Conservation (phyloP, 257 asterid genomes). For the Paraleonurus japonicus region DNA sequence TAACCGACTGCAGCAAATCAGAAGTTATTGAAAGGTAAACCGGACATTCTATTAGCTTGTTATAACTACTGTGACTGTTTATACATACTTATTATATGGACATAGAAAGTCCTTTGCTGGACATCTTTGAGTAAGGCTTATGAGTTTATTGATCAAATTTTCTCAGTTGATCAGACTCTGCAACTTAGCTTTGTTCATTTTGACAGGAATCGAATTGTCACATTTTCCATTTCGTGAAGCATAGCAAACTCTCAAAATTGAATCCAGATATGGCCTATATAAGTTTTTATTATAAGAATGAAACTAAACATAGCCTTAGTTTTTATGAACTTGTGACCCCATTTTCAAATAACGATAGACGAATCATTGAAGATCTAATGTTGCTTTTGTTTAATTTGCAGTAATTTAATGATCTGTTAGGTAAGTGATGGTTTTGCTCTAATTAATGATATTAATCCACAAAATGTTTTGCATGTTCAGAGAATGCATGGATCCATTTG, state of each 20-base stretch:
- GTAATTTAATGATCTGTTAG: not conserved
- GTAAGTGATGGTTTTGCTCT: not conserved
- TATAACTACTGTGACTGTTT: not conserved
- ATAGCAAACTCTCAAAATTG: not conserved
- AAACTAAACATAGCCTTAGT: not conserved
- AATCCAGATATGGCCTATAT: not conserved
- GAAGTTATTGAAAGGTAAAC: conserved; percentile 81
- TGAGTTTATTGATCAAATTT: too few relatives aligned
- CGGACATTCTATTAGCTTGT: conserved; percentile 5
- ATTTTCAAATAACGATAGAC: not conserved
- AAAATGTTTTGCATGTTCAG: conserved; percentile 37
- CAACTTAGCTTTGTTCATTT: too few relatives aligned
- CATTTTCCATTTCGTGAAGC: not conserved
- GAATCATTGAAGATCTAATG: not conserved
- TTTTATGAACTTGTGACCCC: not conserved
- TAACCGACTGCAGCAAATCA: conserved; percentile 65
- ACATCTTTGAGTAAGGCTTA: too few relatives aligned
- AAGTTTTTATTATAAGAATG: not conserved
- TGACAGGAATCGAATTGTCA: too few relatives aligned
- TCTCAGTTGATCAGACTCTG: too few relatives aligned
- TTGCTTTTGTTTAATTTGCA: not conserved
- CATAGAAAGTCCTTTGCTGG: not conserved
- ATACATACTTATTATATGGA: not conserved
- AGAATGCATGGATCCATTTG: conserved; percentile 90
- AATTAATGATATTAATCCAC: not conserved